These are phyloP conservation scores for Yamadazyma atmosphaerica DNA, from an alignment of 1,139 yeast species.

Conservation along the genomic window DNA sequence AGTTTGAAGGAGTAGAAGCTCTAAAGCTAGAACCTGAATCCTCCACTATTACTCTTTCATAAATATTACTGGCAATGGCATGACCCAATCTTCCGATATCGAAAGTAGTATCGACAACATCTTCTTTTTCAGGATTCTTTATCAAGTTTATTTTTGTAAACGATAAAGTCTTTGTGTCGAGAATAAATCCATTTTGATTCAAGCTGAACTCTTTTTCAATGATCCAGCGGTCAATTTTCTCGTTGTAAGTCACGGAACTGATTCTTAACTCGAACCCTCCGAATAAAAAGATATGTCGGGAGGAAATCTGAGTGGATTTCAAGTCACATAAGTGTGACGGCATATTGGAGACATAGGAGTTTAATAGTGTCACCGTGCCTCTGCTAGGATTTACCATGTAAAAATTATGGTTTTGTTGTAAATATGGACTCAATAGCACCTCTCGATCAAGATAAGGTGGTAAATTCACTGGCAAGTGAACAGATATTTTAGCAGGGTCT, in stretches of 20 bases:
- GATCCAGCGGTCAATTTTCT: constrained; percentile 36
- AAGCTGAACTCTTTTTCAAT: constrained; percentile 31
- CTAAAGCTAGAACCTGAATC: constrained; percentile 16
- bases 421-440: constrained; percentile 36
- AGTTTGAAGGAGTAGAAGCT: constrained; percentile 14
- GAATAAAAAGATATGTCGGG: constrained; percentile 38
- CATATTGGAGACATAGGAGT: constrained; percentile 19
- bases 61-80: constrained; percentile 22
- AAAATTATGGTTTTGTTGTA: constrained; percentile 30
- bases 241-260: constrained; percentile 23
- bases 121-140: constrained; percentile 16
- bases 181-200: constrained; percentile 39
- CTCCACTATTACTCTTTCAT: constrained; percentile 10
- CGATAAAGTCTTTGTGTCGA: constrained; percentile 32
- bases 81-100: constrained; percentile 27
- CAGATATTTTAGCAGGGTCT: constrained; percentile 32
- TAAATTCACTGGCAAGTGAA: constrained; percentile 38
- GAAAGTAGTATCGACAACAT: constrained; percentile 11
- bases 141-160: constrained; percentile 31
- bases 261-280: constrained; percentile 41
- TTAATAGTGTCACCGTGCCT: constrained; percentile 34
- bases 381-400: constrained; percentile 32
- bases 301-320: constrained; percentile 32
- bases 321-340: constrained; percentile 34
- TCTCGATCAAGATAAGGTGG: constrained; percentile 42